Evolutionary conservation across 2,329 filamentous ascomycete species (phyloP), one percentile per base, ranked within the genome.

Genomic region (Cordyceps cicadae): DNA sequence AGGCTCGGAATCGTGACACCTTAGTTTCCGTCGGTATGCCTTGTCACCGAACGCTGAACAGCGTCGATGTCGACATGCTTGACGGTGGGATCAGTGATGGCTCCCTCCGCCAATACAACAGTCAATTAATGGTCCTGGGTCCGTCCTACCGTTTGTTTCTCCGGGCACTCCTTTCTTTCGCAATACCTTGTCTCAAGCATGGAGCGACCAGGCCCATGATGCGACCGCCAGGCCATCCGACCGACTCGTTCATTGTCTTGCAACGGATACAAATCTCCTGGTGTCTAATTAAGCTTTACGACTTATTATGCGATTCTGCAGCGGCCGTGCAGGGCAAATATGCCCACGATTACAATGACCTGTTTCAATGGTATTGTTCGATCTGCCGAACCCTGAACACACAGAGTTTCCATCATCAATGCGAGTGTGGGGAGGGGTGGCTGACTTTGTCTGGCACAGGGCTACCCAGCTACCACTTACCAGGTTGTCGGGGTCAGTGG

Each of bases 371-470:
- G 53, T 19, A 12, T 49, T 8, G 4, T 21, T 41, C 46, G 43
- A 56, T 56, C 54, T 56, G 54, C 43, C 54, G 54, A 48, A 45
- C 41, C 41, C 51, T 41, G 8, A 21, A n/a, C n/a, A n/a, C 24
- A 46, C 0, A 49, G 15, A 37, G 37, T 34, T 37, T n/a, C 17
- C 6, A 43, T 43, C 8, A 8, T 8, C 11, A 43, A 56, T 49
- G 43, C 29, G 12, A n/a, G 9, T 49, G 54, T 46, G 54, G 43
- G 14, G 41, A 19, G 21, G 15, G 52, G 48, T 49, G 15, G 15
- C 19, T 37, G 32, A n/a, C 21, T 34, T 21, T 37, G 8, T 37
- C 43, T 46, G 19, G 17, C 39, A 43, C 39, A 43, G 39, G n/a
- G 39, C 39, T 9, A 12, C n/a, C n/a, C 6, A 37, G 34, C 12